Conservation (phyloP, 2,329 filamentous ascomycete species). For the Pleomassaria siparia region DNA sequence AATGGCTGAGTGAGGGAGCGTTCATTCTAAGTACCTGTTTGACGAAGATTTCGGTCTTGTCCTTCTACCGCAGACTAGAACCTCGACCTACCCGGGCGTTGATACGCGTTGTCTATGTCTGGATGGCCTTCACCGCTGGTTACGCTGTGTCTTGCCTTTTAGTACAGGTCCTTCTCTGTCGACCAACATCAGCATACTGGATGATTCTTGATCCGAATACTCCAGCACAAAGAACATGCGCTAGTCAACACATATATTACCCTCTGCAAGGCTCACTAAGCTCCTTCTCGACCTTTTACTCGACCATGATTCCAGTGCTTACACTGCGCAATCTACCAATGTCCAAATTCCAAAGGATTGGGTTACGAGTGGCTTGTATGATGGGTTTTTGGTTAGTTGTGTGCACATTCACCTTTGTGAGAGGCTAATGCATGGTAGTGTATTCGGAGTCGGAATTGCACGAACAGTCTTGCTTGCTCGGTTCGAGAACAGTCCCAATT, state of each 20-base stretch:
- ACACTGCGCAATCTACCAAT: slow-evolving; percentile 22
- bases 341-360: slow-evolving; percentile 17
- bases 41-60: slow-evolving; percentile 42
- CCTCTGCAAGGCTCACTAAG: slow-evolving; percentile 18
- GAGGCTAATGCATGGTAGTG: slow-evolving; percentile 19
- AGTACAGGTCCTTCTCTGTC: slow-evolving; percentile 31
- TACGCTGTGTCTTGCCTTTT: slow-evolving; percentile 35
- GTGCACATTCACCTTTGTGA: neutral
- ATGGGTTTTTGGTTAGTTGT: slow-evolving; percentile 19
- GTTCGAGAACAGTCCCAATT: slow-evolving; percentile 16
- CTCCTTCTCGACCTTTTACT: slow-evolving; percentile 22
- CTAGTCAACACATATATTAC: slow-evolving; percentile 17
- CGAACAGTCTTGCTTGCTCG: slow-evolving; percentile 33
- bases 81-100: slow-evolving; percentile 24
- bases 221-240: slow-evolving; percentile 5
- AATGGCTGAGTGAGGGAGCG: slow-evolving; percentile 36
- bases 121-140: slow-evolving; percentile 32
- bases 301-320: slow-evolving; percentile 18
- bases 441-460: slow-evolving; percentile 32
- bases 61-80: slow-evolving; percentile 43
- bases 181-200: slow-evolving; percentile 39
- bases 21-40: slow-evolving; percentile 36
- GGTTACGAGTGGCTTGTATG: slow-evolving; percentile 14
- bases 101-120: slow-evolving; percentile 31
- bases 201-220: slow-evolving; percentile 23